These are phyloP conservation scores for Pseudogymnoascus sp. DNA, from an alignment of 2,329 filamentous ascomycete genomes.

Conservation along the genomic window DNA sequence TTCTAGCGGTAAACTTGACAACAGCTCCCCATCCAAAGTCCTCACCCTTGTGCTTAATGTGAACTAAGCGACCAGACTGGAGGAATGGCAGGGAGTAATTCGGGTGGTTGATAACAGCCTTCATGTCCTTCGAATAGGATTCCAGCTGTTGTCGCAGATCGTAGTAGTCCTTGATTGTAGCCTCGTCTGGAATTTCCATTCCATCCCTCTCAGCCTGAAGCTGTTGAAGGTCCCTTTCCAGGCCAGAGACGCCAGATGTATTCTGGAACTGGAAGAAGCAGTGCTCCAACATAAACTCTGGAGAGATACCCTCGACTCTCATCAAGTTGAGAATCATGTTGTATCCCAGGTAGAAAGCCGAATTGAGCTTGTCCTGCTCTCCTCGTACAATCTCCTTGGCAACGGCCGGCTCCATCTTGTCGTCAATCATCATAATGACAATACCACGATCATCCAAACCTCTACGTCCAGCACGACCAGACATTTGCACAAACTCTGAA, in stretches of 20 bases:
- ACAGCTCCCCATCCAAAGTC: slow-evolving; percentile 96
- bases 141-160: slow-evolving; percentile 78
- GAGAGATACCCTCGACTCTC: slow-evolving; percentile 97
- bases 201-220: slow-evolving; percentile 67
- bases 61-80: slow-evolving; percentile 78
- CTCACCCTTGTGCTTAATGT: slow-evolving; percentile 68
- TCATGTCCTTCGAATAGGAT: slow-evolving; percentile 80
- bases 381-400: slow-evolving; percentile 94
- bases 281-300: slow-evolving; percentile 96
- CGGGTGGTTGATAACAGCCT: slow-evolving; percentile 83
- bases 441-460: slow-evolving; percentile 96
- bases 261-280: slow-evolving; percentile 99
- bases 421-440: slow-evolving; percentile 99
- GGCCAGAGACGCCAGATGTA: slow-evolving; percentile 70
- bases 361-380: slow-evolving; percentile 94
- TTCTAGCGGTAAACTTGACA: slow-evolving; percentile 62
- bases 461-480: slow-evolving; percentile 89
- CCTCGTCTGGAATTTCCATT: slow-evolving; percentile 76
- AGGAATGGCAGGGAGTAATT: slow-evolving; percentile 78
- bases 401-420: slow-evolving; percentile 89
- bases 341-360: slow-evolving; percentile 94
- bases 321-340: slow-evolving; percentile 98
- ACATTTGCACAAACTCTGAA: slow-evolving; percentile 98
- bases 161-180: slow-evolving; percentile 88
- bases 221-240: slow-evolving; percentile 76